These are phyloP conservation scores for Neostapfia colusana DNA, from an alignment of 176 grass and related monocot species.

Conservation along the genomic window DNA sequence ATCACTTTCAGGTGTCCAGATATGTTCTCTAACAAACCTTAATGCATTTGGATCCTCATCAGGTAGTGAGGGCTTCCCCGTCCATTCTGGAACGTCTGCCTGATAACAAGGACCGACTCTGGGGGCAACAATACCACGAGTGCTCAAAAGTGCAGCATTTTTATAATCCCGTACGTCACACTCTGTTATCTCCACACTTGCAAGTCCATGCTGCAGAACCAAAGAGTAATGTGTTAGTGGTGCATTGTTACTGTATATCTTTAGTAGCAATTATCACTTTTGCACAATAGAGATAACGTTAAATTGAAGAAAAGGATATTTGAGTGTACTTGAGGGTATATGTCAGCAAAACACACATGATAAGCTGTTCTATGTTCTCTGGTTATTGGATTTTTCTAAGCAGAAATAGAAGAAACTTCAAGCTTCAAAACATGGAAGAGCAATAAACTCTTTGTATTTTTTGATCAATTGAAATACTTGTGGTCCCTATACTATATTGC, in stretches of 20 bases:
- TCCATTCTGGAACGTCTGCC: slow-evolving; percentile 55
- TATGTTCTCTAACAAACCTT: slow-evolving; percentile 53
- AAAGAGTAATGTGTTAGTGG: neutral
- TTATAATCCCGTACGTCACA: slow-evolving; percentile 20
- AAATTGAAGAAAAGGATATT: neutral
- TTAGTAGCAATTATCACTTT: neutral
- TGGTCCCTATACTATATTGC: no score
- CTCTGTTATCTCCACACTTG: slow-evolving; percentile 15
- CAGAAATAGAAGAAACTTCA: no score
- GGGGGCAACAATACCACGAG: neutral
- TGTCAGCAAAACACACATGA: no score
- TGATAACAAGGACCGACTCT: slow-evolving; percentile 25
- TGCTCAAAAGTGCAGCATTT: slow-evolving; percentile 6
- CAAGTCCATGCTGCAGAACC: neutral
- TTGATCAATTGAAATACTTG: no score
- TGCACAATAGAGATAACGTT: neutral
- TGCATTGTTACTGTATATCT: neutral
- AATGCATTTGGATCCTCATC: slow-evolving; percentile 24
- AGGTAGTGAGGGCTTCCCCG: slow-evolving; percentile 30
- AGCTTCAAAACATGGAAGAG: no score
- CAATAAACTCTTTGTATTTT: neutral
- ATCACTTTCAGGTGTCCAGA: slow-evolving; percentile 34
- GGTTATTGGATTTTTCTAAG: no score
- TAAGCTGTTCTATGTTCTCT: no score
- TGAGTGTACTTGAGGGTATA: neutral